Conservation (phyloP, 2,329 filamentous ascomycete species). For the Paracoccidioides lutzii region DNA sequence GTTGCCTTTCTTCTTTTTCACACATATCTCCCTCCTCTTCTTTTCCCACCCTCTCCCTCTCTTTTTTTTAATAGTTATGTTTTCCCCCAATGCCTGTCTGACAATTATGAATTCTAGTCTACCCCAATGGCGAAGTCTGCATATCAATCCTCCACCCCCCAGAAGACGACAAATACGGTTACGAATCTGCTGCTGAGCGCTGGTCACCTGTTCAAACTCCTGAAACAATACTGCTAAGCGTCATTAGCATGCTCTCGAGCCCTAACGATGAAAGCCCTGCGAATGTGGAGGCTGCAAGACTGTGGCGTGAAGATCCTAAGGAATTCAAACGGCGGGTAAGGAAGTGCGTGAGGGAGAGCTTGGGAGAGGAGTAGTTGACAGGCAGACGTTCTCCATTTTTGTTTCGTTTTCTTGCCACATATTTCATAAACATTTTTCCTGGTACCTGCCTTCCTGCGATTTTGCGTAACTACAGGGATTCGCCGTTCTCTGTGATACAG, state of each 20-base stretch:
- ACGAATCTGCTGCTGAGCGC: constrained; percentile 78
- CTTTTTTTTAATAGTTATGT: too few relatives aligned
- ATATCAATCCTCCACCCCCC: constrained; percentile 95
- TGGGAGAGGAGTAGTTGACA: constrained; percentile 51
- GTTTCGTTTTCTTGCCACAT: not conserved
- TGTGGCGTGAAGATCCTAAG: constrained; percentile 68
- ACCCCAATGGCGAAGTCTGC: constrained; percentile 74
- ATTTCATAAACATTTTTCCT: not conserved
- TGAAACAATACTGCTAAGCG: constrained; percentile 82
- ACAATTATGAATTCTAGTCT: constrained; percentile 41
- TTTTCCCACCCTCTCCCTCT: not conserved
- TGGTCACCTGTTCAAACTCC: constrained; percentile 93
- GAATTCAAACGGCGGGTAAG: constrained; percentile 71
- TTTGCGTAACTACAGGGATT: too few relatives aligned
- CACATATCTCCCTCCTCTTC: not conserved
- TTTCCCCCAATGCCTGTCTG: not conserved
- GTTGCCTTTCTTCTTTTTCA: not conserved
- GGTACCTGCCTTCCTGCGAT: not conserved
- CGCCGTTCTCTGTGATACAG: too few relatives aligned
- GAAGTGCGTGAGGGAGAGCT: constrained; percentile 65
- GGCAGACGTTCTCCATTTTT: not conserved
- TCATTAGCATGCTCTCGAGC: constrained; percentile 81
- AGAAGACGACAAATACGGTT: constrained; percentile 86
- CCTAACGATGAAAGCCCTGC: constrained; percentile 94
- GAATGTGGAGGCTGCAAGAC: constrained; percentile 80